Base-by-base conservation (phyloP, 441 rosid genomes). In the Pelargonium australe region DNA sequence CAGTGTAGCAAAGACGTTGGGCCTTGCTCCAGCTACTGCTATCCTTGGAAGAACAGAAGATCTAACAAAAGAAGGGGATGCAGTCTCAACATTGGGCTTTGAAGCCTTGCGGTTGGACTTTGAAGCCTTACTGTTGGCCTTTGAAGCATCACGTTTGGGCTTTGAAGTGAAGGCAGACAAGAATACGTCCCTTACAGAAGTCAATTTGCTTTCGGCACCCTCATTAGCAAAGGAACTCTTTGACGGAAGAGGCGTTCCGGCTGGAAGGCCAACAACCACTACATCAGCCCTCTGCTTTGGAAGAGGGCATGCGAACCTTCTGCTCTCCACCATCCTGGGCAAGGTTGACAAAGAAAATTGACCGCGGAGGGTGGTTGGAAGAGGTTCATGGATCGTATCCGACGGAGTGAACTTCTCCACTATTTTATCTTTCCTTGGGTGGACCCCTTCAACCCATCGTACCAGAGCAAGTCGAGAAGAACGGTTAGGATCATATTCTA, bases 21-120 rank as follows among this genome's bases (percentile, higher is more conserved):
- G 80, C 62, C 76, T 78, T 7, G 76, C 82, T 41, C 82, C 80
- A 66, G 70, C 77, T 55, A 76, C 75, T 3, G 78, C 76, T 62
- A 78, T 68, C 67, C 77, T 73, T 0, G 82, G 73, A 14, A 58
- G 14, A 12, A 37, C 28, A 66, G 45, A 41, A 19, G 43, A 43
- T 23, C 69, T 23, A 44, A 13, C 13, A 5, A 23, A 66, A 23
- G 70, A 20, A 68, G 2, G 16, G 55, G 65, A n/a, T 40, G 51
- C 60, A 67, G 37, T 61, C 49, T 55, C 60, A 31, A 65, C 77
- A 1, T 62, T 47, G 28, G 23, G 31, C 51, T 62, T 74, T 53
- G 63, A 43, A 65, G 67, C 62, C 31, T 28, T 28, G 31, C 31
- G 31, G 31, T 28, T 28, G 31, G 31, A 28, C 31, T 28, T 28